Evolutionary conservation across 2,329 filamentous ascomycete genomes (phyloP), one percentile per base, ranked within the genome.

Genomic region (Penicillium brevicompactum): DNA sequence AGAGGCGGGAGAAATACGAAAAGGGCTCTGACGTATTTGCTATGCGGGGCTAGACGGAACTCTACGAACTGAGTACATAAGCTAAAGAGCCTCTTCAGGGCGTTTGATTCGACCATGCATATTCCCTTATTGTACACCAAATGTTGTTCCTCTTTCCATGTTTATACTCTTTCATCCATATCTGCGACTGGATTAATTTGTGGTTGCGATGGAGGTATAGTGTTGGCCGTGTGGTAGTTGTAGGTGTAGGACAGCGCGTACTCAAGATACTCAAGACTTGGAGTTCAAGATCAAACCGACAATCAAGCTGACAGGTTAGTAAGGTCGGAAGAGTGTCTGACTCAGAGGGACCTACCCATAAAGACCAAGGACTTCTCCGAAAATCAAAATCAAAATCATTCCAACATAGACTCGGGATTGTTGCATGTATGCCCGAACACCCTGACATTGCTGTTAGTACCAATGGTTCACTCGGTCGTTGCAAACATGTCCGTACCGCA

Each of bases 371-470:
- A 99, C 94, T 82, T 99, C 94, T 54, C 91, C 94, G 73, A 99
- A 99, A 84, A 99, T 99, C 61, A 97, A 84, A 66, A 97, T 97
- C 68, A 99, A 79, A 45, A 99, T 93, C 94, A 97, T 97, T 75
- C 94, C 94, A 47, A 99, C 94, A 67, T 97, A 99, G 63, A 99
- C 89, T 61, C 93, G 86, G 47, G 90, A 95, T 76, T 99, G 94
- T 69, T 91, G 86, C 92, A 99, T 96, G 79, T 95, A 97, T 54
- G 92, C 87, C 67, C 94, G 87, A 50, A 97, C 93, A 58, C 94
- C 85, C 82, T 85, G 40, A 22, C 38, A 44, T 30, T 51, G 38
- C 22, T 9, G 57, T 74, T 58, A 74, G 64, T 58, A 49, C 37
- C 22, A 16, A 22, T 13, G 46, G 22, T 41, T 11, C 30, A 24